Conservation (phyloP, 345 rosid genomes). For the Melaleuca quinquenervia region DNA sequence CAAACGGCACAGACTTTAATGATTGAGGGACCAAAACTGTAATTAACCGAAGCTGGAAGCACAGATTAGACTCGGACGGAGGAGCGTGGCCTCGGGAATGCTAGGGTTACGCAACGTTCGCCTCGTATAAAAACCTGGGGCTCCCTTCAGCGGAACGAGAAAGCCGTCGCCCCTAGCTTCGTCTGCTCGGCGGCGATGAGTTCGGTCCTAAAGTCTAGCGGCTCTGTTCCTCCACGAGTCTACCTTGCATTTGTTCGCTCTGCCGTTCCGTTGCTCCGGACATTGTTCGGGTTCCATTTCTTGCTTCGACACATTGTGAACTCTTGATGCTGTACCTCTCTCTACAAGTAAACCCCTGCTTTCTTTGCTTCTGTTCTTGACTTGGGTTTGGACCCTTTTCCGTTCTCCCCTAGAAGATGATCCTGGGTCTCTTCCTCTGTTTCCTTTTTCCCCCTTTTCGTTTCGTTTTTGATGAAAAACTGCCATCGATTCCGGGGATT, state of each 20-base stretch:
- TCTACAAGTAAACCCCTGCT: neutral
- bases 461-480: neutral
- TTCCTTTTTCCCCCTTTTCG: neutral
- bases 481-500: neutral
- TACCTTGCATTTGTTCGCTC: neutral
- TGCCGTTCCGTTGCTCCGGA: neutral
- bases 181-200: neutral
- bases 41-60: neutral
- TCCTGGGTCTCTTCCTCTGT: neutral
- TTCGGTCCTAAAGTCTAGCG: neutral
- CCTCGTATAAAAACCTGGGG: neutral
- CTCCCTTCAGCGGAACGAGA: accelerated
- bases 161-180: neutral
- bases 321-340: neutral
- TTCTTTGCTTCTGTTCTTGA: neutral
- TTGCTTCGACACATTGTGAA: neutral
- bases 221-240: neutral
- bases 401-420: neutral
- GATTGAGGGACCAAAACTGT: neutral
- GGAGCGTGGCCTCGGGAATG: neutral
- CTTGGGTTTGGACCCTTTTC: neutral
- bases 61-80: accelerated
- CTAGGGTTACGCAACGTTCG: neutral
- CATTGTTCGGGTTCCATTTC: neutral
- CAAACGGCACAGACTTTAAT: neutral